Conservation (phyloP, 495 filamentous ascomycete species). For the Penicillium flavigenum region DNA sequence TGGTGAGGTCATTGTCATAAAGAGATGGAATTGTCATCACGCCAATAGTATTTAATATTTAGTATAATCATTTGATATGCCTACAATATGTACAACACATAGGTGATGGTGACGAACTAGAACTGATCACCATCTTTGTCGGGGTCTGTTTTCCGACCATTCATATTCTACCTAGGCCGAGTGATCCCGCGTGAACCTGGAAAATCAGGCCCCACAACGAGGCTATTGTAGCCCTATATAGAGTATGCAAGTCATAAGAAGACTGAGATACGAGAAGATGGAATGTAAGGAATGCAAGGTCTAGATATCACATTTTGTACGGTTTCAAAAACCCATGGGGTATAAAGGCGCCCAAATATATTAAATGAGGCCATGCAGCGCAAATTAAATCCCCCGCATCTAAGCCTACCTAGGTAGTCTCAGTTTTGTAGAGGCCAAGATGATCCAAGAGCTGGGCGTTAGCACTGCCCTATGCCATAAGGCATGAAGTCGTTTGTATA, state of each 20-base stretch:
- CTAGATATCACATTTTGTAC: too few species aligned
- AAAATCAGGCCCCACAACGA: too few species aligned
- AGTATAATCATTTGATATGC: background rate
- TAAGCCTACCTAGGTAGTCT: background rate
- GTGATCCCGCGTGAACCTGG: too few species aligned
- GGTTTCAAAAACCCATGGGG: too few species aligned
- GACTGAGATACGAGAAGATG: too few species aligned
- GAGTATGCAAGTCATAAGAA: too few species aligned
- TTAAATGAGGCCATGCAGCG: too few species aligned
- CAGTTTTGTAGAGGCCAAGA: background rate
- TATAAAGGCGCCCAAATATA: too few species aligned
- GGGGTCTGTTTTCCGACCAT: constrained; percentile 18
- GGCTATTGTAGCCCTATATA: too few species aligned
- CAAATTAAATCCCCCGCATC: too few species aligned
- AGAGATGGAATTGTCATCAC: background rate
- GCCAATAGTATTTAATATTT: background rate
- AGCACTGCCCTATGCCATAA: constrained; percentile 1
- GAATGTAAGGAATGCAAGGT: too few species aligned
- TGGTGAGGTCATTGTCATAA: constrained; percentile 2
- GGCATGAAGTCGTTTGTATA: background rate
- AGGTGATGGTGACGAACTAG: constrained; percentile 3
- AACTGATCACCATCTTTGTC: constrained; percentile 4
- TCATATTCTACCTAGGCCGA: background rate
- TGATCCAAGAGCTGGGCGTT: background rate
- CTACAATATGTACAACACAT: background rate